Evolutionary conservation across 176 grass and related monocot species (phyloP).

Genomic region (Puya raimondii): DNA sequence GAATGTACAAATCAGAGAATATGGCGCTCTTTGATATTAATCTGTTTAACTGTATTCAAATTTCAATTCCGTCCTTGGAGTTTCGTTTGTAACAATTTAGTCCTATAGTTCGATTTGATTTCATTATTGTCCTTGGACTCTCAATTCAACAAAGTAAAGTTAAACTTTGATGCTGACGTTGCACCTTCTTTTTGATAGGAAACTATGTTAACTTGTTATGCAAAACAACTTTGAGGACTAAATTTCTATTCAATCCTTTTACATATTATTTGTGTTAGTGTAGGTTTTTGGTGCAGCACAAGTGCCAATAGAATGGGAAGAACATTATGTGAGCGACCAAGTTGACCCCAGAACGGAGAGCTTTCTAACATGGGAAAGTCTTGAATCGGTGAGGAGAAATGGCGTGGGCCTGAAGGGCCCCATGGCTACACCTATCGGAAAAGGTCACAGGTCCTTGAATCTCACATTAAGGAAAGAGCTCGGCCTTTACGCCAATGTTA

Average conservation of each 20-base stretch:
- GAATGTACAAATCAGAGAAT: no score
- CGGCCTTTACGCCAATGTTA: slow-evolving; percentile 93
- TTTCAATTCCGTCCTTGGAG: no score
- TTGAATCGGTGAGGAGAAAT: slow-evolving; percentile 83
- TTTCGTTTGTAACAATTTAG: no score
- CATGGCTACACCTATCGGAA: slow-evolving; percentile 99
- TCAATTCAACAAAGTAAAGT: no score
- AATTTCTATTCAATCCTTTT: neutral
- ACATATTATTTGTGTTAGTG: slow-evolving; percentile 19
- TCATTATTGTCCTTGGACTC: no score
- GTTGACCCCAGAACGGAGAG: slow-evolving; percentile 94
- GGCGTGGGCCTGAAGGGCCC: slow-evolving; percentile 94
- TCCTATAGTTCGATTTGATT: no score
- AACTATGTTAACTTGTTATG: neutral
- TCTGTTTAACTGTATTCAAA: no score
- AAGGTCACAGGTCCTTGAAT: slow-evolving; percentile 92
- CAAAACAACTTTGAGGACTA: neutral
- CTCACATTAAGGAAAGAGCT: slow-evolving; percentile 94
- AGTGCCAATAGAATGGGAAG: slow-evolving; percentile 91
- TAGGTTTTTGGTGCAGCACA: slow-evolving; percentile 81
- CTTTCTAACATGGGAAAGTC: slow-evolving; percentile 94
- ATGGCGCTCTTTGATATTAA: no score
- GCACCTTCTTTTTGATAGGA: no score
- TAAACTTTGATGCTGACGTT: no score
- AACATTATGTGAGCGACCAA: slow-evolving; percentile 78